A percentile compares a stretch with the other conserved stretches of the same genome.
phyloP scores from a whole-genome alignment of 78 protist genomes.

The Pigoraptor vietnamica region DNA sequence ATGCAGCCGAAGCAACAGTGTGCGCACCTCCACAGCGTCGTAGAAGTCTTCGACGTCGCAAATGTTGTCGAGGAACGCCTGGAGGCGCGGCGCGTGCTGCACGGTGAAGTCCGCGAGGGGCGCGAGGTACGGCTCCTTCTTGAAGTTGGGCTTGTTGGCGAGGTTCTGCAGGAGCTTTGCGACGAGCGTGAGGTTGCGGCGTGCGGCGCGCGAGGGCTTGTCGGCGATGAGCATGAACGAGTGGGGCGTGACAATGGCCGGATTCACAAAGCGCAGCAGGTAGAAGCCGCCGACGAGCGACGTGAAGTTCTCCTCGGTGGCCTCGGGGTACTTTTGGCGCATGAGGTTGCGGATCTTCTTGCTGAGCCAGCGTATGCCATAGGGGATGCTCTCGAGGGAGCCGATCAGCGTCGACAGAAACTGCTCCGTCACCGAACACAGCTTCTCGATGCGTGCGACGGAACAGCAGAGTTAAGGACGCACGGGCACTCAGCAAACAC shows the following conservation, averaged over 20 bases:
- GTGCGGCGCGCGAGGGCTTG: conserved; percentile 30
- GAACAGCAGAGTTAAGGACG: background rate
- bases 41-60: conserved; percentile 51
- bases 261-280: conserved; percentile 60
- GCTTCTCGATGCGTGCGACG: background rate
- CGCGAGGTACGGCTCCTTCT: conserved; percentile 51
- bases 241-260: conserved; percentile 62
- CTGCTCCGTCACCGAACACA: background rate
- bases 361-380: conserved; percentile 74
- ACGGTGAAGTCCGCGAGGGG: conserved; percentile 36
- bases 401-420: conserved; percentile 36
- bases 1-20: background rate
- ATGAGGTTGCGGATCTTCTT: conserved; percentile 51
- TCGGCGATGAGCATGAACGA: conserved; percentile 44
- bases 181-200: conserved; percentile 40
- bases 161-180: conserved; percentile 68
- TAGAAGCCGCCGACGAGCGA: conserved; percentile 63
- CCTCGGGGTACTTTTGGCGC: conserved; percentile 37
- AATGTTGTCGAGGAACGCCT: conserved; percentile 40
- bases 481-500: background rate
- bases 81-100: conserved; percentile 10
- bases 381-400: conserved; percentile 46
- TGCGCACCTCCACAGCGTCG: conserved; percentile 33
- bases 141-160: conserved; percentile 39
- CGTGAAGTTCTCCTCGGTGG: background rate